A percentile compares a stretch with the other conserved stretches of the same genome.
Conservation (phyloP, 1,139 yeast genomes). For the Hanseniaspora gamundiae region DNA sequence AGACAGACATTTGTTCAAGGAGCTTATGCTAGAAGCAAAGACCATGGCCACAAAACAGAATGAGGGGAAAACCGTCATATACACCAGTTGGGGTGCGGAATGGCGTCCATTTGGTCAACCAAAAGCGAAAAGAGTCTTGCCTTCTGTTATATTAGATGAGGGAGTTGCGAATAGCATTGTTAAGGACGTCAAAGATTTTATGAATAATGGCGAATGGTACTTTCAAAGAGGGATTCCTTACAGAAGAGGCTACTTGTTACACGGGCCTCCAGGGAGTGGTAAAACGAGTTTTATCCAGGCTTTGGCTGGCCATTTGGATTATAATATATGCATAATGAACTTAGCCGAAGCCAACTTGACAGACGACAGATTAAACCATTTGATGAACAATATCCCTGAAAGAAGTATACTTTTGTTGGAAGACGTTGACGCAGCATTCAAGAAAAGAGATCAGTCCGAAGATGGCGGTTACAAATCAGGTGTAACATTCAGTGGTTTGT, state of each 20-base stretch:
- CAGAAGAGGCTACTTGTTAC: slow-evolving; percentile 82
- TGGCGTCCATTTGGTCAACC: slow-evolving; percentile 99
- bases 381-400: slow-evolving; percentile 93
- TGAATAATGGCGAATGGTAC: slow-evolving; percentile 79
- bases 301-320: slow-evolving; percentile 89
- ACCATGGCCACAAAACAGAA: slow-evolving; percentile 66
- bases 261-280: slow-evolving; percentile 98
- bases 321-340: slow-evolving; percentile 86
- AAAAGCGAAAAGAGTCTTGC: slow-evolving; percentile 69
- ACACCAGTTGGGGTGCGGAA: slow-evolving; percentile 94
- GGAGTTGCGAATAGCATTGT: slow-evolving; percentile 58
- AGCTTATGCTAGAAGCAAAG: slow-evolving; percentile 78
- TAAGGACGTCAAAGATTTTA: slow-evolving; percentile 67
- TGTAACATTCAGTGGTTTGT: slow-evolving; percentile 86
- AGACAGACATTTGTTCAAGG: slow-evolving; percentile 59
- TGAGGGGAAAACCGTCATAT: slow-evolving; percentile 90
- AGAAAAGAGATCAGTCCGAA: slow-evolving; percentile 60
- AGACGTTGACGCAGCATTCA: slow-evolving; percentile 94
- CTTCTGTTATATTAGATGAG: slow-evolving; percentile 73
- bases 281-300: slow-evolving; percentile 95
- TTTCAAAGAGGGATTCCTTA: slow-evolving; percentile 94
- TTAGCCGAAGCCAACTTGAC: slow-evolving; percentile 83
- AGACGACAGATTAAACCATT: slow-evolving; percentile 84
- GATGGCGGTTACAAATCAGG: slow-evolving; percentile 74
- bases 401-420: slow-evolving; percentile 75